Conservation (phyloP, 345 rosid species). For the Cardiospermum halicacabum region DNA sequence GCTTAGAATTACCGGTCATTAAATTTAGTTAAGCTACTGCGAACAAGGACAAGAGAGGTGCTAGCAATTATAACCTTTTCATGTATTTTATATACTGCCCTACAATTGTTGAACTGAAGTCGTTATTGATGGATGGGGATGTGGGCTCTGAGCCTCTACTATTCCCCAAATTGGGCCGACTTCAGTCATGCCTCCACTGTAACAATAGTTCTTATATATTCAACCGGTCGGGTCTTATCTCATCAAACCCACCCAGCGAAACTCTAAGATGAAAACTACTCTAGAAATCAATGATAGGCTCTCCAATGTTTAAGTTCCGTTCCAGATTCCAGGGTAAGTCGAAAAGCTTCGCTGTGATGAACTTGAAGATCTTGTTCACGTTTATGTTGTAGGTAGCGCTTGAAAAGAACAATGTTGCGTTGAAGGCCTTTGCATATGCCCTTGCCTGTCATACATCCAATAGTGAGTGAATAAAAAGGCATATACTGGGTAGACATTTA, state of each 20-base stretch:
- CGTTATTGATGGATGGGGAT: constrained; percentile 11
- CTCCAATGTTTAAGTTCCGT: constrained; percentile 81
- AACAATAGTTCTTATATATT: neutral
- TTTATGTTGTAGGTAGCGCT: constrained; percentile 90
- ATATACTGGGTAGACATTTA: neutral
- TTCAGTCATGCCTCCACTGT: neutral
- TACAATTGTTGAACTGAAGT: constrained; percentile 3
- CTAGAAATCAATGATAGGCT: constrained; percentile 84
- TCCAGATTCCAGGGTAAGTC: constrained; percentile 86
- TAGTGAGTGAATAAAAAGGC: neutral
- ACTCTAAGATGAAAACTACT: neutral
- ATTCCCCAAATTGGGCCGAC: neutral
- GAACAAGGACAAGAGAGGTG: neutral
- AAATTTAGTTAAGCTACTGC: neutral
- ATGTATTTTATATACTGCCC: neutral
- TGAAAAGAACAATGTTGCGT: constrained; percentile 88
- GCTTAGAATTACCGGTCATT: neutral
- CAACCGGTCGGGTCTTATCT: constrained; percentile 11
- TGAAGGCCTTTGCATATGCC: constrained; percentile 72
- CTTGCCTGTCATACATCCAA: constrained; percentile 55
- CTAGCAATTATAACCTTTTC: neutral
- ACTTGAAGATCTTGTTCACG: constrained; percentile 91
- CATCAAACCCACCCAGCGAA: neutral
- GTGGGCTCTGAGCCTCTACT: constrained; percentile 15
- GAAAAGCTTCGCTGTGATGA: constrained; percentile 87